phyloP scores from a whole-genome alignment of 1,284 basidiomycete species.

The Ganoderma resinaceum region DNA sequence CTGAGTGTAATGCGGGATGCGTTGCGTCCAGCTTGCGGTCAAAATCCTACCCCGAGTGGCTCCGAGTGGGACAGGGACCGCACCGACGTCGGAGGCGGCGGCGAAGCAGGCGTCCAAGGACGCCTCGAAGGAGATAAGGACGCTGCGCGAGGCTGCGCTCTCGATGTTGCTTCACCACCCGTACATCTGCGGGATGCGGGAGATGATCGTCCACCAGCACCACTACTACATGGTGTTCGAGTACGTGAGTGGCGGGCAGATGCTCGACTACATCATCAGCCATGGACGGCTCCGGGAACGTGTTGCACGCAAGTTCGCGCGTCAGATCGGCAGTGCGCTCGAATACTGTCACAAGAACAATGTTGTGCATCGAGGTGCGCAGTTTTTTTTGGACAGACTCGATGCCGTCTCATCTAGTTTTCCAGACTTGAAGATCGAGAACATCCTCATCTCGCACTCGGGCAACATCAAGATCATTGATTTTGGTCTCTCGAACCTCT shows the following conservation, averaged over 20 bases:
- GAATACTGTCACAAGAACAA: conserved; percentile 98
- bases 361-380: conserved; percentile 90
- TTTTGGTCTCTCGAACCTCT: conserved; percentile 98
- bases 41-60: conserved; percentile 93
- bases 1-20: conserved; percentile 13
- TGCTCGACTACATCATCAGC: conserved; percentile 99
- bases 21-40: conserved; percentile 82
- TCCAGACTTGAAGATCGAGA: conserved; percentile 96
- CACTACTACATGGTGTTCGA: conserved; percentile 99
- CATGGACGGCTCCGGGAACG: conserved; percentile 96
- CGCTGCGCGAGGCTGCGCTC: conserved; percentile 93
- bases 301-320: conserved; percentile 94
- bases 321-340: conserved; percentile 95
- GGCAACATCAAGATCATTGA: conserved; percentile 99
- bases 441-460: conserved; percentile 98
- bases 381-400: neutral
- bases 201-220: conserved; percentile 95
- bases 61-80: conserved; percentile 56
- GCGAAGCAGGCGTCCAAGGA: conserved; percentile 89
- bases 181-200: conserved; percentile 99
- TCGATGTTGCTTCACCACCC: conserved; percentile 97
- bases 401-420: neutral
- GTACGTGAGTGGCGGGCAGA: conserved; percentile 98
- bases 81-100: conserved; percentile 61
- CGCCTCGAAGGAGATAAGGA: conserved; percentile 95